Base-by-base conservation (phyloP, 768 basidiomycete genomes). In the Mycena alexandri region DNA sequence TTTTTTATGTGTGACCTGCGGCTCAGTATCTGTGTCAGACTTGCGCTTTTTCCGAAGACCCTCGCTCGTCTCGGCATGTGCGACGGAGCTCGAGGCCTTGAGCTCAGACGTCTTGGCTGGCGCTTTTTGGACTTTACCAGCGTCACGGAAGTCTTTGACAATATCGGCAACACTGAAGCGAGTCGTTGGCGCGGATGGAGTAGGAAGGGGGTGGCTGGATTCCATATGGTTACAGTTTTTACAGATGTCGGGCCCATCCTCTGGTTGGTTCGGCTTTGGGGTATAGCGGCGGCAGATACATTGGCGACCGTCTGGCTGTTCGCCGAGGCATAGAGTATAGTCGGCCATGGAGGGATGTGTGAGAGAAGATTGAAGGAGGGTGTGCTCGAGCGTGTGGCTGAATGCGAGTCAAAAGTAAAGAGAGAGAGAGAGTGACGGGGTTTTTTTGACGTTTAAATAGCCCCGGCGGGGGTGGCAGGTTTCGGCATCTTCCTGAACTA, bases 201-300 rank as follows among this genome's bases (percentile, higher is more conserved):
- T 29, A 29, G 48, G 22, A 29, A 29, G 48, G 24, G 48, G 48
- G n/a, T 50, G 48, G 9, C 12, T 24, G 12, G 48, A 50, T 50
- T 50, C 48, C 12, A 50, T 50, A 25, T 50, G 48, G 48, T 24
- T 25, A n/a, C 48, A 50, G 25, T 50, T 50, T 50, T 50, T 50
- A 17, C 48, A 50, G 12, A 50, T 50, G 48, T 50, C 48, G 10
- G 48, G 24, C 14, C 25, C 48, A 13, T 50, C 48, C 12, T 24
- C 24, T 13, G 14, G 24, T 14, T 50, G 22, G 12, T 50, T 50
- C 12, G 48, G 22, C 25, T 50, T 50, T 17, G 13, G 16, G 25
- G 25, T 29, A 17, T 14, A 50, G 17, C 48, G 48, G 22, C 22
- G 48, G 17, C 48, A 50, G 48, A 25, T 5, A 17, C 48, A 50